Evolutionary conservation across 2,329 filamentous ascomycete species (phyloP).

Genomic region (Cladosporium sp.): DNA sequence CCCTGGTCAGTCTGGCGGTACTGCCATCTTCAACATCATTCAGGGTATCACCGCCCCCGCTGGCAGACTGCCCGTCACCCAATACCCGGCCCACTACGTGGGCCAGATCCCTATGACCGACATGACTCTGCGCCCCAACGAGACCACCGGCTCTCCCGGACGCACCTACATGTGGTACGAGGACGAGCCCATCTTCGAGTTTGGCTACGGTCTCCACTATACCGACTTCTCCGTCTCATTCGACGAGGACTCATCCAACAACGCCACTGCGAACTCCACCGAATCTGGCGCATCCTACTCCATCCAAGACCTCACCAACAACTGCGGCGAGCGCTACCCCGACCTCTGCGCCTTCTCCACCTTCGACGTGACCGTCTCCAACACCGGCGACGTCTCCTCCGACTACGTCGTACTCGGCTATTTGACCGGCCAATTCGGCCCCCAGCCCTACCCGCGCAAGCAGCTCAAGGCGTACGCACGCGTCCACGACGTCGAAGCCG

Average conservation of each 20-base stretch:
- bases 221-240: constrained; percentile 46
- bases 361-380: constrained; percentile 43
- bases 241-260: constrained; percentile 9
- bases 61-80: constrained; percentile 52
- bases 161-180: constrained; percentile 59
- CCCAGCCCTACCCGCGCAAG: constrained; percentile 50
- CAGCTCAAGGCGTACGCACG: constrained; percentile 49
- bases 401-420: constrained; percentile 54
- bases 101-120: constrained; percentile 50
- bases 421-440: constrained; percentile 45
- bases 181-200: constrained; percentile 47
- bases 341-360: constrained; percentile 44
- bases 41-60: constrained; percentile 49
- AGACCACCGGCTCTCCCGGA: constrained; percentile 41
- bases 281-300: constrained; percentile 15
- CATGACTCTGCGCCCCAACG: constrained; percentile 51
- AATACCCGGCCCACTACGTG: constrained; percentile 53
- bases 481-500: constrained; percentile 30
- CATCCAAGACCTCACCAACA: constrained; percentile 36
- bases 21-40: constrained; percentile 52
- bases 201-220: constrained; percentile 57
- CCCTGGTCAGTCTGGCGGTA: constrained; percentile 57
- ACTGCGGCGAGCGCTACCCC: constrained; percentile 35
- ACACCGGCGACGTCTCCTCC: constrained; percentile 44
- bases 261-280: constrained; percentile 15